These are phyloP conservation scores for Limtongia smithiae DNA, from an alignment of 805 yeast genomes.

Conservation along the genomic window DNA sequence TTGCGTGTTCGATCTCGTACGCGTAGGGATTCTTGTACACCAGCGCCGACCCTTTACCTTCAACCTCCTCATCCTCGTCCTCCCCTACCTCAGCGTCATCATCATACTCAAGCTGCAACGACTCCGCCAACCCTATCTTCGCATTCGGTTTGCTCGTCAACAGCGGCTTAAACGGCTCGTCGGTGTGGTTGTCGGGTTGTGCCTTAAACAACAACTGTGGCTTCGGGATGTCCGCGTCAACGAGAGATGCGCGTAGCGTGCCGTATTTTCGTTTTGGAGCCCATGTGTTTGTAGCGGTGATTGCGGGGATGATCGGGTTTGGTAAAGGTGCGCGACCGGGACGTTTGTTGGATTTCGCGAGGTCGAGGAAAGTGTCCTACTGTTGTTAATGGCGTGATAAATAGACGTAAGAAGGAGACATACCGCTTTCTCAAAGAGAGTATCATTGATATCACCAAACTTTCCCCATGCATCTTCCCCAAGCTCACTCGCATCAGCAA, in stretches of 20 bases:
- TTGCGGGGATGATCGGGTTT: no score
- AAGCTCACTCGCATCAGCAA: no score
- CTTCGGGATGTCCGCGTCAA: conserved; percentile 44
- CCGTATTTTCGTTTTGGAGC: conserved; percentile 32
- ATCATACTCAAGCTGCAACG: conserved; percentile 36
- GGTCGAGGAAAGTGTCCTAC: no score
- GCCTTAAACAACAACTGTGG: conserved; percentile 65
- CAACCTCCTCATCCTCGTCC: conserved; percentile 1
- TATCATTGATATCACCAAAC: conserved; percentile 61
- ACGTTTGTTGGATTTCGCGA: no score
- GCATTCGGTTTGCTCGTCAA: conserved; percentile 71
- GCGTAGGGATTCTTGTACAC: conserved; percentile 19
- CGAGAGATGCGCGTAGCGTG: conserved; percentile 5
- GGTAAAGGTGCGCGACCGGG: conserved; percentile 17
- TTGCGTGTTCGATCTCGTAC: conserved; percentile 6
- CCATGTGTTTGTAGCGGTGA: no score
- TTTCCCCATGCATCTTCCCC: conserved; percentile 55
- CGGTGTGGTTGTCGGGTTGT: conserved; percentile 64
- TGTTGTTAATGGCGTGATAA: no score
- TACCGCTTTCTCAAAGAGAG: conserved; percentile 63
- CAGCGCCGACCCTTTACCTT: background rate
- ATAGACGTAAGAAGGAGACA: conserved; percentile 15
- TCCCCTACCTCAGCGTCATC: background rate
- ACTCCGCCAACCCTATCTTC: conserved; percentile 50
- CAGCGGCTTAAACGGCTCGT: conserved; percentile 72